Conservation (phyloP, 768 basidiomycete species). For the Dioszegia aurantiaca region DNA sequence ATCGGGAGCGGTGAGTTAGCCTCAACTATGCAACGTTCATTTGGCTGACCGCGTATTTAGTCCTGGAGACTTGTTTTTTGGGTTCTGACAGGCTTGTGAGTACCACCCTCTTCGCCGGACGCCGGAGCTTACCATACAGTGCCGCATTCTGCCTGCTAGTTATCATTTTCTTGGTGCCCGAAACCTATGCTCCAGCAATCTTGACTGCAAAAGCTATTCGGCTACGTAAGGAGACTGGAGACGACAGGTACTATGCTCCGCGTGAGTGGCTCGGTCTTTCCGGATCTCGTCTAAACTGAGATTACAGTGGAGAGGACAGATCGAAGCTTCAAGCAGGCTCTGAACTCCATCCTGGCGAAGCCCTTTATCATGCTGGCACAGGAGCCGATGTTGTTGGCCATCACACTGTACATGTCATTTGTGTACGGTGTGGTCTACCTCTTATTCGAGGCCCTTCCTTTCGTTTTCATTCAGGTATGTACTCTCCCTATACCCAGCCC, state of each 20-base stretch:
- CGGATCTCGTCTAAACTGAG: not conserved
- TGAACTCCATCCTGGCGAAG: constrained; percentile 44
- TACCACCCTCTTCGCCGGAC: too few relatives aligned
- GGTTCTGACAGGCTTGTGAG: constrained; percentile 52
- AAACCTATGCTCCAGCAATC: constrained; percentile 52
- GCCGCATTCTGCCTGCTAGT: constrained; percentile 44
- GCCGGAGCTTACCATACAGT: too few relatives aligned
- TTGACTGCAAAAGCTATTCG: constrained; percentile 49
- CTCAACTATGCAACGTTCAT: not conserved
- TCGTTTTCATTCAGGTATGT: constrained; percentile 17
- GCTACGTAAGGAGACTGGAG: constrained; percentile 50
- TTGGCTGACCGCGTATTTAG: not conserved
- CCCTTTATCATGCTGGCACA: constrained; percentile 51
- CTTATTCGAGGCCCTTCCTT: constrained; percentile 51
- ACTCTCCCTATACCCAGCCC: not conserved
- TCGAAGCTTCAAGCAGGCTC: constrained; percentile 31
- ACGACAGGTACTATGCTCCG: constrained; percentile 51
- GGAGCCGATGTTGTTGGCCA: constrained; percentile 51
- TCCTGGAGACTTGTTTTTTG: constrained; percentile 51
- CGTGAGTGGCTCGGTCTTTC: constrained; percentile 23
- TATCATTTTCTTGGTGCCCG: constrained; percentile 46
- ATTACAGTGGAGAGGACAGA: constrained; percentile 31
- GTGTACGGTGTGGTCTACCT: constrained; percentile 51
- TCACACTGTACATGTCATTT: constrained; percentile 54
- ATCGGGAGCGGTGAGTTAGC: constrained; percentile 44